A percentile compares a stretch with the other conserved stretches of the same genome.
Conservation (phyloP, 176 grass and related monocot species). For the Eleusine coracana region DNA sequence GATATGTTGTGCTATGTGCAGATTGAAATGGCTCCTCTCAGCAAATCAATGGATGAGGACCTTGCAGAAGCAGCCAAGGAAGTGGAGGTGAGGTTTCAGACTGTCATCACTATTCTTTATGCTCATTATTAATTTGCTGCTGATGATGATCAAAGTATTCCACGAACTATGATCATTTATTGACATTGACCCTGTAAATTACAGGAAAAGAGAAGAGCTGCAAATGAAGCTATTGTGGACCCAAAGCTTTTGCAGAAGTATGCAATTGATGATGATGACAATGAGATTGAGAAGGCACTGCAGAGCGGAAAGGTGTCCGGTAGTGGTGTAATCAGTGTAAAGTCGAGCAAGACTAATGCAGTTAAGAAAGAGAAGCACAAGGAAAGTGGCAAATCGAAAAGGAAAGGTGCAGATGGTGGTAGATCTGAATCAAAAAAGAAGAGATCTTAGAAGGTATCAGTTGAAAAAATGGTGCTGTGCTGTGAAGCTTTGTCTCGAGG, state of each 20-base stretch:
- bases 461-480: neutral
- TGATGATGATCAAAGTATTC: neutral
- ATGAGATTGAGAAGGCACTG: conserved; percentile 71
- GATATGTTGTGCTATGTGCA: conserved; percentile 36
- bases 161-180: neutral
- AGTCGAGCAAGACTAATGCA: conserved; percentile 55
- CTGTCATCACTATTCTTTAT: neutral
- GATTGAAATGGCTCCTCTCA: conserved; percentile 72
- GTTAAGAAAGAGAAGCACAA: conserved; percentile 58
- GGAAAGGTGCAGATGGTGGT: conserved; percentile 69
- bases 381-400: conserved; percentile 56
- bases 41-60: conserved; percentile 88
- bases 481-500: neutral
- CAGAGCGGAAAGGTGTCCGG: conserved; percentile 63
- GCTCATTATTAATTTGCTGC: conserved; percentile 6
- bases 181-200: conserved; percentile 12
- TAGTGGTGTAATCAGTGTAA: conserved; percentile 81
- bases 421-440: conserved; percentile 71
- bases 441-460: conserved; percentile 36
- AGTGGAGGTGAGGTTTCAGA: conserved; percentile 68
- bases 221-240: conserved; percentile 54
- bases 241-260: conserved; percentile 64
- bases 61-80: conserved; percentile 84
- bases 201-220: conserved; percentile 68
- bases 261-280: conserved; percentile 55